Percentiles rank a stretch among this genome's conserved stretches.
Conservation (phyloP, 192 early-diverging fungal species). For the Gaertneriomyces sp. region DNA sequence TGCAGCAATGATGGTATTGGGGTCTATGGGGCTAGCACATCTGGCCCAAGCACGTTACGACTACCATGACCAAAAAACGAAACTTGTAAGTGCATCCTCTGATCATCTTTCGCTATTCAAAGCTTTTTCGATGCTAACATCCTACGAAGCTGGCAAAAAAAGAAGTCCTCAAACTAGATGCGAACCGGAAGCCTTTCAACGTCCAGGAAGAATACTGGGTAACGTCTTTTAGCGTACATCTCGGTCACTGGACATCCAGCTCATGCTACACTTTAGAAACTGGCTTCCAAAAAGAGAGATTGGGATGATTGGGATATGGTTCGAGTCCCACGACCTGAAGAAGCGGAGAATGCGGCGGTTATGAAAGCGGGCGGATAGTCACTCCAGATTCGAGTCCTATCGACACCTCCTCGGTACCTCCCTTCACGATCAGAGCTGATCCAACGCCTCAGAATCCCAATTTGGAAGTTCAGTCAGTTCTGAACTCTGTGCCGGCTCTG, state of each 20-base stretch:
- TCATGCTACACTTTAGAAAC: slow-evolving; percentile 13
- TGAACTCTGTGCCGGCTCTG: no score
- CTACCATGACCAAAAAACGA: slow-evolving; percentile 58
- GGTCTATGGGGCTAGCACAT: slow-evolving; percentile 66
- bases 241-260: no score
- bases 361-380: no score
- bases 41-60: slow-evolving; percentile 77
- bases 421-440: no score
- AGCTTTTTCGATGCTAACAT: background rate
- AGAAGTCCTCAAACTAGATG: slow-evolving; percentile 32
- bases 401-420: no score
- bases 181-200: slow-evolving; percentile 24
- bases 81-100: slow-evolving; percentile 34
- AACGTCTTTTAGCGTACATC: background rate
- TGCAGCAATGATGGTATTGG: slow-evolving; percentile 58
- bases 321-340: slow-evolving; percentile 32
- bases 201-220: slow-evolving; percentile 44
- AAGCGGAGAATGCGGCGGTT: slow-evolving; percentile 10
- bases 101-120: no score
- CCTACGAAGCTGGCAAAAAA: slow-evolving; percentile 29
- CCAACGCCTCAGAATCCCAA: no score
- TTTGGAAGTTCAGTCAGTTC: no score
- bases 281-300: slow-evolving; percentile 25
- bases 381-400: no score
- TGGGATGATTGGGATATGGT: slow-evolving; percentile 40